Base-by-base conservation (phyloP, 306 rosid genomes). In the Glycine soja region DNA sequence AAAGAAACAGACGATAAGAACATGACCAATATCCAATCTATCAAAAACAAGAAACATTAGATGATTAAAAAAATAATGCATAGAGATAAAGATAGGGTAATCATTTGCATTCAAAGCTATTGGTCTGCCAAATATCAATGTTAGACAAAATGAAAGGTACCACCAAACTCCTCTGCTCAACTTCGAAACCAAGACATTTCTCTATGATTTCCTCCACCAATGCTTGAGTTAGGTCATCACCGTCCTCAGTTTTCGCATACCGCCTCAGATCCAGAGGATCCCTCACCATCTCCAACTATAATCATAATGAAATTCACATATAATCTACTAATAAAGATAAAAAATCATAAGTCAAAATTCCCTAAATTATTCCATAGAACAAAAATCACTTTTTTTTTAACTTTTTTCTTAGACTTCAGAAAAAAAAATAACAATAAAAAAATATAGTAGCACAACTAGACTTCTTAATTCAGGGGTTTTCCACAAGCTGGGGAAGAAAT, bases 391-490 rank as follows among this genome's bases (percentile, higher is more conserved):
- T 73, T 80, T 24, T n/a, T n/a, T n/a, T 38, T 10, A 43, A 12
- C 40, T n/a, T 46, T 16, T 8, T 16, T 45, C 46, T 62, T 66
- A 70, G 0, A 72, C 47, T 12, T 56, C n/a, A n/a, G n/a, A n/a
- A n/a, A 52, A 74, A 66, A 24, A 18, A 38, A 71, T 8, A 34
- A 34, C 2, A 34, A 34, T 66, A 76, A 1, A 4, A 71, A 54
- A 46, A 59, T 72, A 16, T 4, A 5, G 9, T 32, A 63, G 79
- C 90, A 72, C 72, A 90, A 93, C 92, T 89, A 50, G 89, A 42
- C 75, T 79, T 80, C 78, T 82, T 84, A 63, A 43, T 85, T 77
- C 83, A 65, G 63, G 90, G 59, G 18, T 88, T 88, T 75, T 90
- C 88, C 83, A 81, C 74, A 47, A 79, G 76, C 76, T 84, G 90